phyloP scores from a whole-genome alignment of 495 filamentous ascomycete genomes.

The Penicillium robsamsonii region DNA sequence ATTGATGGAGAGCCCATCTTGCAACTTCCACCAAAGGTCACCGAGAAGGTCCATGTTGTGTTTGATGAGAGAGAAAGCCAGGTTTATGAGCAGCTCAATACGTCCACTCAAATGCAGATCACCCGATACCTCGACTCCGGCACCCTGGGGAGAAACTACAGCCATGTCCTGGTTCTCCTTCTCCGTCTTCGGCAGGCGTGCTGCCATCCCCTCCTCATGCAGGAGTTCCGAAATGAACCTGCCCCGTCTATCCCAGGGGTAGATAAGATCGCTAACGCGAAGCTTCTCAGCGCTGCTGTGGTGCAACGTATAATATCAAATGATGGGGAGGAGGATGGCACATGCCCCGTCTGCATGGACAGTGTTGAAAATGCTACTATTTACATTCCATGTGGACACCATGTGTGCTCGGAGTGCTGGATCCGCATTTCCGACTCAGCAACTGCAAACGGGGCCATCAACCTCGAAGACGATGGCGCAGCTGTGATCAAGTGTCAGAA shows the following conservation, averaged over 20 bases:
- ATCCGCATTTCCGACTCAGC: constrained; percentile 65
- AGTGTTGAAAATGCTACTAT: constrained; percentile 71
- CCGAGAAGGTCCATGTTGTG: constrained; percentile 62
- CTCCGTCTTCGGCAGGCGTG: constrained; percentile 83
- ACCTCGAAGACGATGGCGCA: constrained; percentile 48
- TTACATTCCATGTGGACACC: constrained; percentile 83
- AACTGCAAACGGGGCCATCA: constrained; percentile 45
- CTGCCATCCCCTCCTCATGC: constrained; percentile 89
- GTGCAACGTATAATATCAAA: constrained; percentile 66
- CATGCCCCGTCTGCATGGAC: constrained; percentile 80
- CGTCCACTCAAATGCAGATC: constrained; percentile 63
- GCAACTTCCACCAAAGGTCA: constrained; percentile 66
- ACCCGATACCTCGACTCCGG: constrained; percentile 74
- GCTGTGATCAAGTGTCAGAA: constrained; percentile 67
- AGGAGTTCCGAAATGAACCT: constrained; percentile 61
- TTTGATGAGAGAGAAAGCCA: constrained; percentile 70
- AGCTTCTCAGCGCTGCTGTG: constrained; percentile 56
- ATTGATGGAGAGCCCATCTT: constrained; percentile 88
- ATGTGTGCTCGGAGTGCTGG: constrained; percentile 77
- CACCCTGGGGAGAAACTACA: constrained; percentile 76
- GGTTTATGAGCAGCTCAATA: constrained; percentile 73
- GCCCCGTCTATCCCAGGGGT: constrained; percentile 55
- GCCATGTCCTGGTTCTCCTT: constrained; percentile 78
- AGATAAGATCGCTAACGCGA: constrained; percentile 65
- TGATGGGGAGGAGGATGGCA: constrained; percentile 47